Conservation (phyloP, 2,329 filamentous ascomycete genomes). For the Pseudogymnoascus sp. region DNA sequence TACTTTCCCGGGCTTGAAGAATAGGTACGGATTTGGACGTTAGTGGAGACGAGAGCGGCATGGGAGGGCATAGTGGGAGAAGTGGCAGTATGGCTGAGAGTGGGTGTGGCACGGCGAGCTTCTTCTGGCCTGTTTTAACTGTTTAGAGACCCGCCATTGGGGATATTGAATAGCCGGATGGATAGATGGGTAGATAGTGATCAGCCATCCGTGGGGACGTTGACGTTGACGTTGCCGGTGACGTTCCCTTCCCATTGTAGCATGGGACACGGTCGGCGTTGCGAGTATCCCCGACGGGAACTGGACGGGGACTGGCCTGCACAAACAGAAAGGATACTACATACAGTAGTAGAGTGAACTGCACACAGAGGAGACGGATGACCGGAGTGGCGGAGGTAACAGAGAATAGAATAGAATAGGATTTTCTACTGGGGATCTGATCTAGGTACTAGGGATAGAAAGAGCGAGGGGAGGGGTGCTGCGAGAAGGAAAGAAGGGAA, state of each 20-base stretch:
- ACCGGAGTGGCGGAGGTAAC: neutral
- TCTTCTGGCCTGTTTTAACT: neutral
- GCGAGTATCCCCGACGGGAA: neutral
- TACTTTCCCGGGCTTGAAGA: neutral
- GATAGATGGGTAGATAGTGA: neutral
- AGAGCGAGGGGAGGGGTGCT: neutral
- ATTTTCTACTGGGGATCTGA: neutral
- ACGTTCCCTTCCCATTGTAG: neutral
- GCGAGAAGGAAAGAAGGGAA: neutral
- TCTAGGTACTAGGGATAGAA: neutral
- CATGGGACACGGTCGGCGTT: neutral
- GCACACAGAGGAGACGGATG: neutral
- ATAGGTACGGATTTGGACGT: neutral
- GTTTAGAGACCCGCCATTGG: neutral
- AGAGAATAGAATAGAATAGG: too few species aligned
- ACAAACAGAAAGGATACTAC: neutral
- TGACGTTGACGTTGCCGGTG: neutral
- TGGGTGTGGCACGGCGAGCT: neutral
- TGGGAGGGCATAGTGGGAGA: neutral
- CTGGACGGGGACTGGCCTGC: neutral
- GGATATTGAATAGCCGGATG: neutral
- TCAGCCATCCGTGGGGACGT: neutral
- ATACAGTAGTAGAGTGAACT: neutral
- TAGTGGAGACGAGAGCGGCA: too few species aligned
- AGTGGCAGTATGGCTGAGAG: neutral